Evolutionary conservation across 805 yeast genomes (phyloP).

Genomic region (Hanseniaspora guilliermondii): DNA sequence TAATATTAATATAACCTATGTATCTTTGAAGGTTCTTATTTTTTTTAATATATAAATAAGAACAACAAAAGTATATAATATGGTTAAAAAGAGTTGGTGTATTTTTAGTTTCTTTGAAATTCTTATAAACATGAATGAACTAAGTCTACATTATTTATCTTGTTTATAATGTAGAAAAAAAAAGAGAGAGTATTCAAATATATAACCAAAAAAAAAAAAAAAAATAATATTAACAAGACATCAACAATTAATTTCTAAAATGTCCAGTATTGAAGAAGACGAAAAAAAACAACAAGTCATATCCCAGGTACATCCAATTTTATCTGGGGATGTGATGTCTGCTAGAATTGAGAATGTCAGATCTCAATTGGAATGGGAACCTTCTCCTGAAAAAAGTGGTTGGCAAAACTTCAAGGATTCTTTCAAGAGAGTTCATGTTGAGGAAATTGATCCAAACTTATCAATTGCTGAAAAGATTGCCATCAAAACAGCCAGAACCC

Average conservation of each 20-base stretch:
- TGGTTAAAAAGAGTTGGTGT: too few relatives aligned
- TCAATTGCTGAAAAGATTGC: conserved; percentile 38
- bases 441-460: conserved; percentile 30
- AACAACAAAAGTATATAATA: too few relatives aligned
- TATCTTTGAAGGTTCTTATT: too few relatives aligned
- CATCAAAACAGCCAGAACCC: conserved; percentile 38
- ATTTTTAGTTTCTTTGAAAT: too few relatives aligned
- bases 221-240: background rate
- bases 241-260: background rate
- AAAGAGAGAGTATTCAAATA: background rate
- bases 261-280: conserved; percentile 9
- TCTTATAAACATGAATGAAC: too few relatives aligned
- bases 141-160: too few relatives aligned
- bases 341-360: conserved; percentile 8
- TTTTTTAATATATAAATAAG: too few relatives aligned
- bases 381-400: conserved; percentile 13
- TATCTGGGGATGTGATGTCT: conserved; percentile 9
- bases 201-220: background rate
- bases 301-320: conserved; percentile 4
- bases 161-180: too few relatives aligned
- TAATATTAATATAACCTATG: too few relatives aligned
- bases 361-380: conserved; percentile 4
- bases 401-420: conserved; percentile 40
- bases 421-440: conserved; percentile 31
- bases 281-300: conserved; percentile 1